Evolutionary conservation across 345 rosid genomes (phyloP).

Genomic region (Corchorus olitorius): DNA sequence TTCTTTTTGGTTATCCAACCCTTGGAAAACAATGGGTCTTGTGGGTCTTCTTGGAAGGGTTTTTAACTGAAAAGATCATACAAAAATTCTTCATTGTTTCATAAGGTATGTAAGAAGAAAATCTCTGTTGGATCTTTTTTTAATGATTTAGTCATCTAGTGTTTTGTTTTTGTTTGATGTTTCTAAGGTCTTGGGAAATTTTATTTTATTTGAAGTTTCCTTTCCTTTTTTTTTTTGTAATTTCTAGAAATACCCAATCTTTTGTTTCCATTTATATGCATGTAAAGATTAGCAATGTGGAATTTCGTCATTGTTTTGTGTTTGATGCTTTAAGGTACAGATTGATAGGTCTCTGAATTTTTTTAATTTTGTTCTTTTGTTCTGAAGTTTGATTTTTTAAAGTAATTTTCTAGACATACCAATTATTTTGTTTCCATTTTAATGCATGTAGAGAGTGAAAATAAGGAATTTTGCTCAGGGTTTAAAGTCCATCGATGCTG

Average conservation of each 20-base stretch:
- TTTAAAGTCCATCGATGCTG: neutral
- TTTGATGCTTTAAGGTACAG: neutral
- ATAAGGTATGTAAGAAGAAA: constrained; percentile 30
- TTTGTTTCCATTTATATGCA: constrained; percentile 3
- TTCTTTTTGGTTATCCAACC: constrained; percentile 17
- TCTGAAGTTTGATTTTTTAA: constrained; percentile 19
- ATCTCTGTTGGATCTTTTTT: neutral
- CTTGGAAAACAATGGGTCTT: constrained; percentile 24
- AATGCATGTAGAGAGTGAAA: constrained; percentile 2
- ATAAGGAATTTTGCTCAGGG: constrained; percentile 9
- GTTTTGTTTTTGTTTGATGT: constrained; percentile 6
- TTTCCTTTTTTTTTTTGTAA: neutral
- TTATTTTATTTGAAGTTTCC: neutral
- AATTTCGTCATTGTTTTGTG: constrained; percentile 1
- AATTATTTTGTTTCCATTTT: constrained; percentile 8
- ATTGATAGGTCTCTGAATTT: neutral
- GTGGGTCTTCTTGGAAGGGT: neutral
- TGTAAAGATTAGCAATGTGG: constrained; percentile 9
- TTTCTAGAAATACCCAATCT: constrained; percentile 9
- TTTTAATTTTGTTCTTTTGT: neutral
- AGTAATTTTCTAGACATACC: constrained; percentile 1
- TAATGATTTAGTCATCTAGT: neutral
- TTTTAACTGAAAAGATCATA: constrained; percentile 40
- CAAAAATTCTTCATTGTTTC: constrained; percentile 18
- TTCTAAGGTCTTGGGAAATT: neutral